phyloP scores from a whole-genome alignment of 1,139 yeast genomes.

The Scheffersomyces illinoinensis region DNA sequence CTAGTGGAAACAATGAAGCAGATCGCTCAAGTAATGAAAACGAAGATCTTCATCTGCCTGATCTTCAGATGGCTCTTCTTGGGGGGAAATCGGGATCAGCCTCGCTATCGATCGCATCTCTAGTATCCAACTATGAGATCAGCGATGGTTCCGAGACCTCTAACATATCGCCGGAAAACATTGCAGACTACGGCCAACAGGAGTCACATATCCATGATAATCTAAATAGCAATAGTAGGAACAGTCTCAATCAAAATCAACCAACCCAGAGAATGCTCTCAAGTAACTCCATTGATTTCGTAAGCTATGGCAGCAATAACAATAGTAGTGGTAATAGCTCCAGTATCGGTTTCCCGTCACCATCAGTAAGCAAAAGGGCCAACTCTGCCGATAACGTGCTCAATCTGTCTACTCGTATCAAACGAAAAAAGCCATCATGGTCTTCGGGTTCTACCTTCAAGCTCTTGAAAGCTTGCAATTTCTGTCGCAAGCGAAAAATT shows the following conservation, averaged over 20 bases:
- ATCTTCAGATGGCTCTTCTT: neutral
- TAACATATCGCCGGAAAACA: neutral
- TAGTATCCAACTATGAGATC: neutral
- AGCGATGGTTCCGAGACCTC: neutral
- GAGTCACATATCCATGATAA: neutral
- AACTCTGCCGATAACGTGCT: neutral
- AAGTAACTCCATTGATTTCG: neutral
- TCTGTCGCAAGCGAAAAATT: slow-evolving; percentile 14
- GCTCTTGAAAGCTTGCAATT: slow-evolving; percentile 2
- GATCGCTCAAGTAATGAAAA: neutral
- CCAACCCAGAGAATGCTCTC: neutral
- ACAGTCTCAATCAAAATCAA: neutral
- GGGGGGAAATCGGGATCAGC: neutral
- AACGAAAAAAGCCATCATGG: neutral
- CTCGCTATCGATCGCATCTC: neutral
- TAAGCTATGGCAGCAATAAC: neutral
- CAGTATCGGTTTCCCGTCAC: neutral
- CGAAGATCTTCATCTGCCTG: neutral
- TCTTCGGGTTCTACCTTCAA: neutral
- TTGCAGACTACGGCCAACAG: neutral
- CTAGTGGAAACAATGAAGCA: neutral
- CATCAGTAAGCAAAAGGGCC: neutral
- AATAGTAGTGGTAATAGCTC: neutral
- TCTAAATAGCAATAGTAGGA: neutral
- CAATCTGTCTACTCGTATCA: neutral